Evolutionary conservation across 2,329 filamentous ascomycete genomes (phyloP).

Genomic region (Clonostachys byssicola): DNA sequence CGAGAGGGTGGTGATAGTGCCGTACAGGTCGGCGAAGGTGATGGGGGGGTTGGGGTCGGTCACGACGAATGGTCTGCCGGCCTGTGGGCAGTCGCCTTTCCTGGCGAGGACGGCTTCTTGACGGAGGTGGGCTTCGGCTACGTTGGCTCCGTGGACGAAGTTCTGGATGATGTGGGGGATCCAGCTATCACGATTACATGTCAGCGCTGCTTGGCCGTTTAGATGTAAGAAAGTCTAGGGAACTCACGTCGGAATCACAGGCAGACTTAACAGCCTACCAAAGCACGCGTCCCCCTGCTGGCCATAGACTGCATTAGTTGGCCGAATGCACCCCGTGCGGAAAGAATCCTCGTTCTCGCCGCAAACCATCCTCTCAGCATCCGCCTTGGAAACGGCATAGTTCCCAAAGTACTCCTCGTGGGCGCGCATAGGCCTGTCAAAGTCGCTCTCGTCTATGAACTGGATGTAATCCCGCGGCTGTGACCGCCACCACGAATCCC

Average conservation of each 20-base stretch:
- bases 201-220: no score
- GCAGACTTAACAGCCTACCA: constrained; percentile 26
- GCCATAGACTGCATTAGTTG: constrained; percentile 49
- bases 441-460: constrained; percentile 38
- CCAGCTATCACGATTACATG: constrained; percentile 24
- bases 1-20: constrained; percentile 17
- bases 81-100: constrained; percentile 17
- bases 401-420: constrained; percentile 40
- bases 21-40: constrained; percentile 32
- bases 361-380: constrained; percentile 46
- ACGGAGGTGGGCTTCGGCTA: constrained; percentile 46
- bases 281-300: constrained; percentile 36
- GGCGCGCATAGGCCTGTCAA: constrained; percentile 26
- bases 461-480: constrained; percentile 36
- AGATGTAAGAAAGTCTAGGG: no score
- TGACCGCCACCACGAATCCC: constrained; percentile 24
- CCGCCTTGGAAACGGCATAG: constrained; percentile 46
- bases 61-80: constrained; percentile 43
- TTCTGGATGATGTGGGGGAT: constrained; percentile 31
- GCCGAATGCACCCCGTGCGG: constrained; percentile 49
- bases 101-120: constrained; percentile 47
- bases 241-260: no score
- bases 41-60: constrained; percentile 43
- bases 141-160: constrained; percentile 45
- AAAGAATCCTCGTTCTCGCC: constrained; percentile 29